Base-by-base conservation (phyloP, 2,329 filamentous ascomycete species). In the Aspergillus tubingensis region DNA sequence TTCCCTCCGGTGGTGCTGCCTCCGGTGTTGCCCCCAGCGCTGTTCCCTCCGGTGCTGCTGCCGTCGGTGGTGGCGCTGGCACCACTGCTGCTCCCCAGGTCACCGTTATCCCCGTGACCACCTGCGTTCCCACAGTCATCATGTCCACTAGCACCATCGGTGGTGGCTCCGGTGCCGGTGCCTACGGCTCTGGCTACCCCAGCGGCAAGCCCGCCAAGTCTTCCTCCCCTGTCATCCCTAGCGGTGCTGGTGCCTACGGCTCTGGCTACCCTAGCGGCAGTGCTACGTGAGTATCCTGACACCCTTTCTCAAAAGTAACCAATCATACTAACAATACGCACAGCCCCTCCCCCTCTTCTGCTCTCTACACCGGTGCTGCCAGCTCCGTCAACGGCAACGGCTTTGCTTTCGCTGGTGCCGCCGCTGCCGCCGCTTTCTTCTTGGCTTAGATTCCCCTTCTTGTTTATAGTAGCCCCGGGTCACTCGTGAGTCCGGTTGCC, bases 41-140 rank as follows among this genome's bases (percentile, higher is more conserved):
- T 54, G 64, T 48, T 44, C 58, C 63, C 53, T 51, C 57, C 54
- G 56, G 62, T 57, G 57, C 38, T 58, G 39, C 62, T 59, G 53
- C 63, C 47, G 62, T 59, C 39, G 62, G 50, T 47, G 47, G 58
- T 57, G 62, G 62, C 43, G 23, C 39, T 55, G 53, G n/a, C 59
- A 61, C 62, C 61, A 39, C 60, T 36, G 63, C 27, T 48, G 57
- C 50, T 61, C 41, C 43, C 62, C 58, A 54, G 65, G 54, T 62
- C 65, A 68, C 68, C 51, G 70, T 73, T 59, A 64, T 73, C 57
- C 61, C 71, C 50, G 63, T 71, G 58, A 70, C 70, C 68, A 73
- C 71, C 66, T 73, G 71, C 62, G 61, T 73, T 17, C 71, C 71
- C 58, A 72, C 68, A 63, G 70, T 71, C 67, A 72, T 59, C 66